phyloP scores from a whole-genome alignment of 2,329 filamentous ascomycete genomes.

The Neoarthrinium moseri region DNA sequence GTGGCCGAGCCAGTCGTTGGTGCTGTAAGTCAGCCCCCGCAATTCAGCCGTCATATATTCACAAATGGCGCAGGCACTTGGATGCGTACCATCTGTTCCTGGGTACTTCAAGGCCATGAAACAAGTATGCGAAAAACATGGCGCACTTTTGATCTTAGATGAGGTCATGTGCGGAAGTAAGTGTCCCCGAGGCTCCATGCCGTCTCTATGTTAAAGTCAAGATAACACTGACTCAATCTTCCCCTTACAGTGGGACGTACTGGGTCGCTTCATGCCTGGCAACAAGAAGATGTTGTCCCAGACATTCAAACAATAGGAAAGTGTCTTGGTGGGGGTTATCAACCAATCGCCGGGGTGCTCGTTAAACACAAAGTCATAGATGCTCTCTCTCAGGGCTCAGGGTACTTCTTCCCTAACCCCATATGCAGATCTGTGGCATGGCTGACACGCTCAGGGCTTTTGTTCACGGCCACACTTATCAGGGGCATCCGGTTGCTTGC shows the following conservation, averaged over 20 bases:
- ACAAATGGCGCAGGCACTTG: constrained; percentile 41
- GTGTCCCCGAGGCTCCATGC: too few relatives aligned
- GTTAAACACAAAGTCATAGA: constrained; percentile 50
- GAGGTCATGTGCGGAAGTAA: constrained; percentile 75
- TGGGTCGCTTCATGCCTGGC: constrained; percentile 44
- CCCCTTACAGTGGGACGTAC: constrained; percentile 15
- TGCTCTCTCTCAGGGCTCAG: constrained; percentile 34
- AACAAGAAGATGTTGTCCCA: constrained; percentile 56
- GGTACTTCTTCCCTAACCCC: too few relatives aligned
- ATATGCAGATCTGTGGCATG: too few relatives aligned
- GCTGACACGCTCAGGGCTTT: too few relatives aligned
- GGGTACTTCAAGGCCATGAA: constrained; percentile 72
- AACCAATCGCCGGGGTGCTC: constrained; percentile 60
- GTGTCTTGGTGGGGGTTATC: constrained; percentile 63
- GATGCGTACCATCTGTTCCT: constrained; percentile 62
- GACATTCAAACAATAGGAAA: constrained; percentile 69
- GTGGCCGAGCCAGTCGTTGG: constrained; percentile 73
- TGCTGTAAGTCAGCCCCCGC: constrained; percentile 48
- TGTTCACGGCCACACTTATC: constrained; percentile 57
- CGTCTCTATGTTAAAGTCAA: too few relatives aligned
- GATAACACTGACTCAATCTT: too few relatives aligned
- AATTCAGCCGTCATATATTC: too few relatives aligned
- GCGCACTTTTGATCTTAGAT: constrained; percentile 74
- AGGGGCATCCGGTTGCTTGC: constrained; percentile 37
- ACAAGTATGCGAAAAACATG: constrained; percentile 67